Base-by-base conservation (phyloP, 768 basidiomycete genomes). In the Amanita subjunquillea region DNA sequence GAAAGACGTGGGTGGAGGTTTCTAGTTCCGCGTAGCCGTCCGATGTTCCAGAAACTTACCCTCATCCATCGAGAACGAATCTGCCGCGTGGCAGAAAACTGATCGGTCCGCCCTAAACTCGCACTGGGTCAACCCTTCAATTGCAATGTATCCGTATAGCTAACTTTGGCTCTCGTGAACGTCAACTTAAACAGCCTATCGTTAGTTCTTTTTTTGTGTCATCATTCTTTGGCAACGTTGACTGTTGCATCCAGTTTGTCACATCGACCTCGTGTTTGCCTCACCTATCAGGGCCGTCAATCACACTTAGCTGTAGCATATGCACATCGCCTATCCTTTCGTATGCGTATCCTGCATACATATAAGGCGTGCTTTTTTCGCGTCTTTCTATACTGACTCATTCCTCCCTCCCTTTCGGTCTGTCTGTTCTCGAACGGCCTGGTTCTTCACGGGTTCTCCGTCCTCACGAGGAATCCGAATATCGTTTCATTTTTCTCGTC, bases 401-500 rank as follows among this genome's bases (percentile, higher is more conserved):
- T 54, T 47, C 39, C 45, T 43, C 23, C 48, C 51, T 51, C 55
- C 51, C 39, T 39, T 59, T 53, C 38, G 34, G 51, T 53, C 51
- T 43, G 51, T 46, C 44, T 43, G 51, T 36, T 37, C 36, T 34
- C 32, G 51, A 52, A 52, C 51, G 51, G 51, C 43, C 43, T 53
- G 51, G 44, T 53, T 53, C 25, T 42, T 48, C 38, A 48, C 53
- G 46, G 49, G 32, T 48, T 48, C 7, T 54, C 36, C 51, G n/a
- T 22, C 43, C 37, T 53, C 55, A 54, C 53, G 55, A 48, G 30
- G 30, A 30, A 6, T 50, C 54, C 27, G 55, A 62, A 54, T 55
- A 39, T 45, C 58, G 55, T 54, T 55, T 56, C 56, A 56, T 63
- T 65, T 65, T 61, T 58, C 67, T 71, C 68, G 66, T 68, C 65